Evolutionary conservation across 176 grass and related monocot species (phyloP).

Genomic region (Eleusine coracana): DNA sequence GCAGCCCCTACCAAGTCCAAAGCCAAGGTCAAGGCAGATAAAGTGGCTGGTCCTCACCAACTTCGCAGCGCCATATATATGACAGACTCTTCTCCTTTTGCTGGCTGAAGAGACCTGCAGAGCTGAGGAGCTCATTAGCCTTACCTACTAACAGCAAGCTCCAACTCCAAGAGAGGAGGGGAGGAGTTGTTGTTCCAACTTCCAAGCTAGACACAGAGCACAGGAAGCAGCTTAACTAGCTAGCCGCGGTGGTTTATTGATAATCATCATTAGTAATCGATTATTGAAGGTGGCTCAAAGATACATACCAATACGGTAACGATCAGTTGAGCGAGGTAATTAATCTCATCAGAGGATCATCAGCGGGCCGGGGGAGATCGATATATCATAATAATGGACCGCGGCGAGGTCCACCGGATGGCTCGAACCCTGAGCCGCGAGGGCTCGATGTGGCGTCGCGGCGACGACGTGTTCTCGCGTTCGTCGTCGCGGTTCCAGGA

Average conservation of each 20-base stretch:
- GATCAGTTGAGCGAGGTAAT: background rate
- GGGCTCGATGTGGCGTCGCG: slow-evolving; percentile 59
- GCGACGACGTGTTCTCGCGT: slow-evolving; percentile 71
- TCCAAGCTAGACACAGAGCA: too few relatives aligned
- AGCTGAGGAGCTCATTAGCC: background rate
- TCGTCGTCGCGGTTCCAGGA: slow-evolving; percentile 61
- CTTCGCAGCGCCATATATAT: background rate
- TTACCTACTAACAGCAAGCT: background rate
- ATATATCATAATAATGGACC: slow-evolving; percentile 30
- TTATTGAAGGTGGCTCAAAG: too few relatives aligned
- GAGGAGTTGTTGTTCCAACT: background rate
- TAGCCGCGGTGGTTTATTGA: too few relatives aligned
- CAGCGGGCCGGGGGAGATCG: too few relatives aligned
- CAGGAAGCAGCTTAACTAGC: too few relatives aligned
- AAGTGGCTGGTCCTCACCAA: background rate
- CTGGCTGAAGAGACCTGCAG: background rate
- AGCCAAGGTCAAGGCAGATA: background rate
- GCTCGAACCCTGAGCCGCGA: slow-evolving; percentile 51
- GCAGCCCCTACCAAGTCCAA: slow-evolving; percentile 34
- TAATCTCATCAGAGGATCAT: too few relatives aligned
- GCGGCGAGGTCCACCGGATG: slow-evolving; percentile 58
- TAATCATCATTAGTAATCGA: too few relatives aligned
- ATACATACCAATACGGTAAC: too few relatives aligned
- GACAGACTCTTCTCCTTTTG: background rate
- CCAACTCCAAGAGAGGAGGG: background rate